A percentile compares a stretch with the other conserved stretches of the same genome.
phyloP scores from a whole-genome alignment of 2,329 filamentous ascomycete species.

The Hypomyces perniciosus region DNA sequence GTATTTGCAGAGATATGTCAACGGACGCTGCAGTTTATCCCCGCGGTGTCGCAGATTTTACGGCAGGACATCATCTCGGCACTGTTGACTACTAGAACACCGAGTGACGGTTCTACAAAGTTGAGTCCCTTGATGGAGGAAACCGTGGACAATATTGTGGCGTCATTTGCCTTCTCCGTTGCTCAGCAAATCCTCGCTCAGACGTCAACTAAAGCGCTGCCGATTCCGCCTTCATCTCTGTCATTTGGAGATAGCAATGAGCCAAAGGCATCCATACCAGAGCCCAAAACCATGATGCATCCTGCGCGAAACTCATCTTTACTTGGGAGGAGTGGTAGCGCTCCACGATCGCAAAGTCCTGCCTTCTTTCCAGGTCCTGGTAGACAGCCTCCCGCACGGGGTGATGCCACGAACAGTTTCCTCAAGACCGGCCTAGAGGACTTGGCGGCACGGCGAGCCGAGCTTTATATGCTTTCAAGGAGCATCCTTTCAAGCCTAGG shows the following conservation, averaged over 20 bases:
- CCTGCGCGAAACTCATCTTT: conserved; percentile 60
- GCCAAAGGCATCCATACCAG: conserved; percentile 56
- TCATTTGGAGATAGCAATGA: conserved; percentile 44
- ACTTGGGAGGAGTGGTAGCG: conserved; percentile 25
- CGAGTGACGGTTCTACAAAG: conserved; percentile 18
- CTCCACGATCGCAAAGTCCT: conserved; percentile 40
- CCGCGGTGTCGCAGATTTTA: conserved; percentile 71
- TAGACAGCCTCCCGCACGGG: conserved; percentile 32
- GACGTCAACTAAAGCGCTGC: conserved; percentile 62
- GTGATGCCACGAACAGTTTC: conserved; percentile 40
- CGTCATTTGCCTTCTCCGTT: conserved; percentile 72
- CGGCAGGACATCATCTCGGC: conserved; percentile 69
- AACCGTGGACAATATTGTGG: conserved; percentile 66
- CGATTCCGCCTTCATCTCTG: conserved; percentile 57
- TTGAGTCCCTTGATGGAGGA: conserved; percentile 38
- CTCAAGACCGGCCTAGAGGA: conserved; percentile 67
- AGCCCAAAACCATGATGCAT: conserved; percentile 66
- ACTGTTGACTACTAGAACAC: conserved; percentile 38
- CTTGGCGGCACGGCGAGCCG: conserved; percentile 73
- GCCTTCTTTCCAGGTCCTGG: conserved; percentile 47
- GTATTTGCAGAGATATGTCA: conserved; percentile 83
- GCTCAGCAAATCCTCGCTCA: conserved; percentile 72
- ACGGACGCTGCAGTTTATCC: conserved; percentile 77
- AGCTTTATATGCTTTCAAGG: conserved; percentile 73
- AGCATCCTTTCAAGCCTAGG: conserved; percentile 73